Evolutionary conservation across 2,329 filamentous ascomycete genomes (phyloP).

Genomic region (Trichoderma sp.): DNA sequence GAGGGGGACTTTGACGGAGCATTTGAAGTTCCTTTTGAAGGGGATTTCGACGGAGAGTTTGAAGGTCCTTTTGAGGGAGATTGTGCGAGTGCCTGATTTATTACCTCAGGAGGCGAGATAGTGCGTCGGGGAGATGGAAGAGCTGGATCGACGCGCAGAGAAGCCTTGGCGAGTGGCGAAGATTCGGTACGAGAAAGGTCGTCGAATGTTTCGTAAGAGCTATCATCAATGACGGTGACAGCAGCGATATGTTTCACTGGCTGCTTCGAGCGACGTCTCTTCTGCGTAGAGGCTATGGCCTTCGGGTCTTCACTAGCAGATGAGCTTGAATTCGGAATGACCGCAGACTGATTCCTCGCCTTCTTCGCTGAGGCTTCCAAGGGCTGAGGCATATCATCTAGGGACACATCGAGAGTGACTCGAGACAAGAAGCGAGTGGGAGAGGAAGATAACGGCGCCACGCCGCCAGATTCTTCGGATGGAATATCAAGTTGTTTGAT

Average conservation of each 20-base stretch:
- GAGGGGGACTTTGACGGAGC: not conserved
- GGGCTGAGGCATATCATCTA: not conserved
- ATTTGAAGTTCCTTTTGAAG: not conserved
- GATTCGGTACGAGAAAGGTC: not conserved
- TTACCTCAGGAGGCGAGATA: not conserved
- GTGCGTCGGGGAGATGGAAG: slow-evolving; percentile 10
- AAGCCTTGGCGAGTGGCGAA: not conserved
- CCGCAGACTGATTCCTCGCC: not conserved
- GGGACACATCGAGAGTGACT: not conserved
- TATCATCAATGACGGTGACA: slow-evolving; percentile 1
- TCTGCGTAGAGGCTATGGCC: not conserved
- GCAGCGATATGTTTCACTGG: not conserved
- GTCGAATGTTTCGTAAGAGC: slow-evolving; percentile 14
- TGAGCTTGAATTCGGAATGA: not conserved
- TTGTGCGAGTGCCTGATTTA: not conserved
- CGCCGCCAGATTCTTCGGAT: not conserved
- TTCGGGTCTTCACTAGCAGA: not conserved
- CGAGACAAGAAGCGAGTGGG: slow-evolving; percentile 5
- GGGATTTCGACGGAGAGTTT: not conserved
- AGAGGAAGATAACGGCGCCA: not conserved
- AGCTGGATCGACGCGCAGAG: not conserved
- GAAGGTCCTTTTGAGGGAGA: not conserved
- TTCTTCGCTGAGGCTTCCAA: not conserved
- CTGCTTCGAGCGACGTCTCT: not conserved
- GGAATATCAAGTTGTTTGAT: not conserved